phyloP scores from a whole-genome alignment of 169 alveolate genomes.

The Plasmodium relictum region DNA sequence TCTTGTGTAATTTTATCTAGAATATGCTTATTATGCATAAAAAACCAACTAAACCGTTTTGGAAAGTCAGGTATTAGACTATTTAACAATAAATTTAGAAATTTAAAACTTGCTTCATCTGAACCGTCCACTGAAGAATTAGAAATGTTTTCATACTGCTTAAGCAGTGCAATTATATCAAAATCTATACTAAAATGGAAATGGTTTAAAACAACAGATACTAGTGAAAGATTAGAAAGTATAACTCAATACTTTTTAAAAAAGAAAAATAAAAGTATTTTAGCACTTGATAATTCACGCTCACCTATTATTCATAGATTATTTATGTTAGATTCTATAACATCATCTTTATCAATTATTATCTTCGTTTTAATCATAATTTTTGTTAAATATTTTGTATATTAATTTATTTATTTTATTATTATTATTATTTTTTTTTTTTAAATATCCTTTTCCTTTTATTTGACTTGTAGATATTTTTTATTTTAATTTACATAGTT shows the following conservation, averaged over 20 bases:
- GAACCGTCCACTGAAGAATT: constrained; percentile 68
- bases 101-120: constrained; percentile 47
- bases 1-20: constrained; percentile 58
- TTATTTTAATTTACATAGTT: too few relatives aligned
- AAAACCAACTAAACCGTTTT: constrained; percentile 63
- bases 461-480: too few relatives aligned
- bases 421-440: not conserved
- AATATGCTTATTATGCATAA: constrained; percentile 59
- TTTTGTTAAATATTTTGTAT: constrained; percentile 38
- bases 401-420: not conserved
- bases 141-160: constrained; percentile 52
- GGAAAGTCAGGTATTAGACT: constrained; percentile 54
- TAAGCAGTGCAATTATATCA: constrained; percentile 64
- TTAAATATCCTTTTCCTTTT: not conserved
- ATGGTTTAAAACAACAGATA: constrained; percentile 66
- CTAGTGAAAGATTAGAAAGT: constrained; percentile 60
- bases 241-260: constrained; percentile 65
- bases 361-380: constrained; percentile 25
- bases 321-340: constrained; percentile 65
- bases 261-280: constrained; percentile 68
- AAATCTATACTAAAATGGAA: constrained; percentile 58
- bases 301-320: constrained; percentile 63
- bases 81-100: constrained; percentile 59
- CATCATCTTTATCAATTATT: constrained; percentile 34
- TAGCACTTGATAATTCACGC: constrained; percentile 66